Base-by-base conservation (phyloP, 2,329 filamentous ascomycete genomes). In the Cladosporium oxysporum region DNA sequence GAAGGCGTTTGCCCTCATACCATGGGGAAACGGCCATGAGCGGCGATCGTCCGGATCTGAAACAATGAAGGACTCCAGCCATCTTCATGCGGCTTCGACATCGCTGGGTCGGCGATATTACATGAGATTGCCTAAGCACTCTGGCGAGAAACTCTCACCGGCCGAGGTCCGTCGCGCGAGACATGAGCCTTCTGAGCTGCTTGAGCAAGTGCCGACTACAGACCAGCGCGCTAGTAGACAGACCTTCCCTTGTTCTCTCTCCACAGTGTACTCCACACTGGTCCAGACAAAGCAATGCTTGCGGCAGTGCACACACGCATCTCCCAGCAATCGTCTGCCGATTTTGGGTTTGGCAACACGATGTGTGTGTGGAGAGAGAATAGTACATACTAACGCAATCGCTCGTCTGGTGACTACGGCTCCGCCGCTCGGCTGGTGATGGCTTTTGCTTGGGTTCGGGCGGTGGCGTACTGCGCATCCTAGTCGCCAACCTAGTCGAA, bases 21-120 rank as follows among this genome's bases (percentile, higher is more conserved):
- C 33, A 29, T 47, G 41, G 41, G 41, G 41, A 21, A 47, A 21
- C 41, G n/a, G 41, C 41, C 41, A 47, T 47, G 29, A 55, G 8
- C 52, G 52, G 29, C 29, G 52, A 33, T 31, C n/a, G 31, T 55
- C 55, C 18, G 33, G 29, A 62, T 55, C 16, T 53, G 60, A 62
- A 62, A 62, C 60, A 53, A 62, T 62, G 60, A 62, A 62, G 60
- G 60, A 62, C 60, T 21, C 18, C 26, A 28, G 28, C 29, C 21
- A 8, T 37, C 18, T 33, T 35, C 29, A 26, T n/a, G n/a, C n/a
- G 55, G 16, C 31, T 16, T 16, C 12, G 33, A 23, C 1, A 23
- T 58, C 55, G 33, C 14, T 23, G 21, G 18, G 37, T n/a, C 18
- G 18, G 37, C 41, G 41, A 47, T 47, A 47, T 47, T 23, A n/a